A percentile compares a stretch with the other conserved stretches of the same genome.
Conservation (phyloP, 1,284 basidiomycete genomes). For the Ceratobasidium sp. region DNA sequence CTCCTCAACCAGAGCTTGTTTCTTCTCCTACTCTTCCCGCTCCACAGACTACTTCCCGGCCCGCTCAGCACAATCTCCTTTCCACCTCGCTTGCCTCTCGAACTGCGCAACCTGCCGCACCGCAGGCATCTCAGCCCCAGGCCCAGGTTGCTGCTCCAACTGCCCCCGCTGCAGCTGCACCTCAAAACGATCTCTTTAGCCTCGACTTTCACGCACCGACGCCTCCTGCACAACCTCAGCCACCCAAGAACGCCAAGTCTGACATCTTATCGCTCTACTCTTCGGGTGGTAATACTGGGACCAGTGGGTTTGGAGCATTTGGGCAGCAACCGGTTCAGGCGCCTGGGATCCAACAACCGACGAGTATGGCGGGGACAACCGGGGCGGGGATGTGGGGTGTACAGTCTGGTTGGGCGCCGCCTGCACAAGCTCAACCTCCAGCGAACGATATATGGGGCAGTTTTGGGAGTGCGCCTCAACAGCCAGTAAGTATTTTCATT, state of each 20-base stretch:
- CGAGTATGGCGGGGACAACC: conserved; percentile 70
- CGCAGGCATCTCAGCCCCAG: conserved; percentile 47
- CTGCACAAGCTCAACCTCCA: conserved; percentile 21
- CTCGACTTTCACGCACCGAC: conserved; percentile 82
- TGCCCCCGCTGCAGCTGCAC: conserved; percentile 52
- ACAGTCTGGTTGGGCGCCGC: conserved; percentile 69
- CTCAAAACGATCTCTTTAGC: conserved; percentile 79
- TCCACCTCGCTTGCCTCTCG: conserved; percentile 60
- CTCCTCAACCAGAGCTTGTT: conserved; percentile 55
- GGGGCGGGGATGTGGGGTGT: conserved; percentile 75
- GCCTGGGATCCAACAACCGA: conserved; percentile 57
- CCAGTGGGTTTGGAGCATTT: conserved; percentile 11
- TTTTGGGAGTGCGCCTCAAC: conserved; percentile 39
- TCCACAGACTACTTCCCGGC: conserved; percentile 52
- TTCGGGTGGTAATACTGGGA: conserved; percentile 57
- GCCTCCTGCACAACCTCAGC: conserved; percentile 60
- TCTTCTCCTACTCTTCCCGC: conserved; percentile 55
- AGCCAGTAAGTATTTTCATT: conserved; percentile 10
- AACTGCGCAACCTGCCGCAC: conserved; percentile 48
- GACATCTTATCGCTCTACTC: conserved; percentile 90
- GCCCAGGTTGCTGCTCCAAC: conserved; percentile 47
- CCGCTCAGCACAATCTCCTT: conserved; percentile 50
- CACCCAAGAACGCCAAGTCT: conserved; percentile 71
- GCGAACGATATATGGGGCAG: conserved; percentile 39
- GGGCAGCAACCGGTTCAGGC: conserved; percentile 48